These are phyloP conservation scores for Pseudogymnoascus sp. DNA, from an alignment of 2,329 filamentous ascomycete genomes.

Conservation along the genomic window DNA sequence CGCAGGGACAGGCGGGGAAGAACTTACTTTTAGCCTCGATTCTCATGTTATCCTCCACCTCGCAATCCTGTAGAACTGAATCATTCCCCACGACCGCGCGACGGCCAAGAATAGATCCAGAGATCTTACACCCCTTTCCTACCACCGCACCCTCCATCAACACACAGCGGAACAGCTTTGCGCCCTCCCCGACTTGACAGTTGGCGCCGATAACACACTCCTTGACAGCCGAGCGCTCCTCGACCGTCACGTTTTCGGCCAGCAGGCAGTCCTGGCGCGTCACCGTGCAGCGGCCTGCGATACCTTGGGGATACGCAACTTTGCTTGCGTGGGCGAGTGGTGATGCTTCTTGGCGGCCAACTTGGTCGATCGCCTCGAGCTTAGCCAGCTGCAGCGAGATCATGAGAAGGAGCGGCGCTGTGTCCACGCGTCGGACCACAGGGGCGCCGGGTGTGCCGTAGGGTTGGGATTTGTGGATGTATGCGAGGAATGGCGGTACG, in stretches of 20 bases:
- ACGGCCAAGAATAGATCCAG: slow-evolving; percentile 77
- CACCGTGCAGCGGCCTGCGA: slow-evolving; percentile 74
- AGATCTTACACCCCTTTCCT: slow-evolving; percentile 75
- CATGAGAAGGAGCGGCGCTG: slow-evolving; percentile 68
- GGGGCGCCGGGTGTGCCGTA: slow-evolving; percentile 36
- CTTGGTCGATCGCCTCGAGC: slow-evolving; percentile 61
- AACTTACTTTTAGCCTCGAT: slow-evolving; percentile 68
- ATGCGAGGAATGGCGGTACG: slow-evolving; percentile 70
- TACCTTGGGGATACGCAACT: slow-evolving; percentile 72
- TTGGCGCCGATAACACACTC: slow-evolving; percentile 82
- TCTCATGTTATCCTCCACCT: slow-evolving; percentile 83
- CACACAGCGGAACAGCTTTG: slow-evolving; percentile 76
- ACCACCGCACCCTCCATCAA: slow-evolving; percentile 88
- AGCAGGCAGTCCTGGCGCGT: slow-evolving; percentile 75
- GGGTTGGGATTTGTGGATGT: slow-evolving; percentile 58
- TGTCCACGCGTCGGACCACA: slow-evolving; percentile 82
- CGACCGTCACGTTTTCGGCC: slow-evolving; percentile 80
- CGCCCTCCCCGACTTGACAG: slow-evolving; percentile 79
- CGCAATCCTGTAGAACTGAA: slow-evolving; percentile 74
- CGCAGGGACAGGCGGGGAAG: neutral
- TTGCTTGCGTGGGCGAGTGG: slow-evolving; percentile 73
- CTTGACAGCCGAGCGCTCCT: slow-evolving; percentile 86
- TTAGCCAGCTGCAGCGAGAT: slow-evolving; percentile 83
- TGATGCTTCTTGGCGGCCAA: slow-evolving; percentile 48
- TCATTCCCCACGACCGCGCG: slow-evolving; percentile 76